phyloP scores from a whole-genome alignment of 192 early-diverging fungal genomes.

The Coemansia sp. region DNA sequence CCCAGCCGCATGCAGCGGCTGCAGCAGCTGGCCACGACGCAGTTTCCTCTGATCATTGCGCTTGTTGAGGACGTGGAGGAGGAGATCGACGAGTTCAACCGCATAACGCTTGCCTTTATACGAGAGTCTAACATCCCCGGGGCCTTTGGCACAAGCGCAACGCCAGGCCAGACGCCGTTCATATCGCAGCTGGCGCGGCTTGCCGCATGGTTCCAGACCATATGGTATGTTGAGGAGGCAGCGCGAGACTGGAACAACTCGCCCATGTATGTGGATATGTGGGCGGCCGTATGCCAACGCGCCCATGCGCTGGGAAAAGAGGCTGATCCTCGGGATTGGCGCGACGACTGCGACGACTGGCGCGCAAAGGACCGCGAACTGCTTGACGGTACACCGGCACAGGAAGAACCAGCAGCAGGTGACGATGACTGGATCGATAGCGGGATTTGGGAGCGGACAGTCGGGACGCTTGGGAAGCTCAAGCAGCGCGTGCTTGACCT shows the following conservation, averaged over 20 bases:
- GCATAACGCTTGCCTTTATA: conserved; percentile 53
- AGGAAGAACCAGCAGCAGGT: not conserved
- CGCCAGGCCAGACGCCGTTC: conserved; percentile 18
- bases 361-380: conserved; percentile 19
- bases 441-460: conserved; percentile 47
- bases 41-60: conserved; percentile 60
- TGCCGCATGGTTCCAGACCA: conserved; percentile 47
- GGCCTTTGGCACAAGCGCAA: not conserved
- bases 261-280: conserved; percentile 36
- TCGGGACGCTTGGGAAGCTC: conserved; percentile 29
- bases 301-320: conserved; percentile 13
- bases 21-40: conserved; percentile 62
- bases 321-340: conserved; percentile 47
- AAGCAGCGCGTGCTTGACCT: conserved; percentile 35
- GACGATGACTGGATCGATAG: conserved; percentile 41
- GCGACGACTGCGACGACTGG: conserved; percentile 39
- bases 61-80: conserved; percentile 55
- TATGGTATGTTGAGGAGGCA: conserved; percentile 50
- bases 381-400: conserved; percentile 12
- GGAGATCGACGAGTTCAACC: conserved; percentile 52
- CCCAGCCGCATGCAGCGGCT: conserved; percentile 61
- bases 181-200: conserved; percentile 35
- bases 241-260: conserved; percentile 50
- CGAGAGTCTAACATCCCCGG: conserved; percentile 17
- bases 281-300: conserved; percentile 42